Evolutionary conservation across 805 yeast species (phyloP).

Genomic region (Isabelozyma gotoi): DNA sequence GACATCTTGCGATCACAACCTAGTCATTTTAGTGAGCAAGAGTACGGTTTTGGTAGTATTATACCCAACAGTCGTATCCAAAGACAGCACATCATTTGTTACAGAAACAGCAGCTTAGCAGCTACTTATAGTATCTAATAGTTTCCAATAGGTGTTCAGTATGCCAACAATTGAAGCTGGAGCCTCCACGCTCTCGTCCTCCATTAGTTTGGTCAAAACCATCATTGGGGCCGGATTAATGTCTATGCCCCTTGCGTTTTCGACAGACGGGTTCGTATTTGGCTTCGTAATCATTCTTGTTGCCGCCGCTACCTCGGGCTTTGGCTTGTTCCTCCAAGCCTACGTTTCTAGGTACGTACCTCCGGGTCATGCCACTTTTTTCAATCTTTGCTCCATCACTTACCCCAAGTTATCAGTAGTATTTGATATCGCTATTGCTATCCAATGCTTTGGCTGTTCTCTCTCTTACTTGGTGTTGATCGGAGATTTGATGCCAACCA

Average conservation of each 20-base stretch:
- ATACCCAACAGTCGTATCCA: too few relatives aligned
- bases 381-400: slow-evolving; percentile 63
- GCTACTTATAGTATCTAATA: too few relatives aligned
- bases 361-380: slow-evolving; percentile 65
- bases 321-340: slow-evolving; percentile 65
- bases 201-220: slow-evolving; percentile 69
- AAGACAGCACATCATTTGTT: too few relatives aligned
- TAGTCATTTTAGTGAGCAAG: too few relatives aligned
- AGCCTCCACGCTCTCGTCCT: slow-evolving; percentile 59
- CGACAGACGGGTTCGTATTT: slow-evolving; percentile 61
- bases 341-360: slow-evolving; percentile 57
- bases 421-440: slow-evolving; percentile 67
- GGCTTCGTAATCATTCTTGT: slow-evolving; percentile 56
- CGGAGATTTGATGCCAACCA: slow-evolving; percentile 69
- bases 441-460: slow-evolving; percentile 73
- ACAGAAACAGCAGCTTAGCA: too few relatives aligned
- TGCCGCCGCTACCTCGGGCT: slow-evolving; percentile 67
- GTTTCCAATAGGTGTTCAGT: too few relatives aligned
- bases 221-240: slow-evolving; percentile 79
- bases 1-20: too few relatives aligned
- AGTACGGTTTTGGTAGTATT: too few relatives aligned
- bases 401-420: slow-evolving; percentile 60
- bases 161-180: slow-evolving; percentile 19
- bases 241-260: slow-evolving; percentile 73
- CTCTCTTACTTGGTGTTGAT: slow-evolving; percentile 66